These are phyloP conservation scores for Penicillium herquei DNA, from an alignment of 495 filamentous ascomycete genomes.

Conservation along the genomic window DNA sequence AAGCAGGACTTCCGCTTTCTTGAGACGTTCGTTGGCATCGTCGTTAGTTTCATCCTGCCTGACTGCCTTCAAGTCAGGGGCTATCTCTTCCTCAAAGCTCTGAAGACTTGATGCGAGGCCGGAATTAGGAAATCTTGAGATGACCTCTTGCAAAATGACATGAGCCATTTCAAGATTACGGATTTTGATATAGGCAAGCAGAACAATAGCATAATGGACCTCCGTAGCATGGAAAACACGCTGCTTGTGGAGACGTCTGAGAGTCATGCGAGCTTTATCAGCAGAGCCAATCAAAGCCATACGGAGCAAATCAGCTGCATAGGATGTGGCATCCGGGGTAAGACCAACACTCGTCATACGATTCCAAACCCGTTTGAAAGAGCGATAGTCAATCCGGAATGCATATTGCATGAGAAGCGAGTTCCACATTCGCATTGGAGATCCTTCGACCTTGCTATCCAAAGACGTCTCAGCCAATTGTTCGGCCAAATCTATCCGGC, in stretches of 20 bases:
- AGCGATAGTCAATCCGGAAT: slow-evolving; percentile 58
- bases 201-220: slow-evolving; percentile 74
- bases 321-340: slow-evolving; percentile 66
- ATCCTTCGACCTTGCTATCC: slow-evolving; percentile 38
- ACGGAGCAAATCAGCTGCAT: slow-evolving; percentile 70
- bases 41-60: neutral
- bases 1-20: neutral
- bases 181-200: slow-evolving; percentile 59
- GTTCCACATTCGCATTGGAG: slow-evolving; percentile 73
- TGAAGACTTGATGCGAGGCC: slow-evolving; percentile 46
- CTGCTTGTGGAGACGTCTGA: slow-evolving; percentile 58
- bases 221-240: slow-evolving; percentile 57
- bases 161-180: slow-evolving; percentile 53
- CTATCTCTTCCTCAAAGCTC: slow-evolving; percentile 42
- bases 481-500: slow-evolving; percentile 59
- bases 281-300: slow-evolving; percentile 59
- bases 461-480: slow-evolving; percentile 49
- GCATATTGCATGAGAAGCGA: slow-evolving; percentile 67
- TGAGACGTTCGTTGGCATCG: slow-evolving; percentile 3
- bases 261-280: slow-evolving; percentile 62
- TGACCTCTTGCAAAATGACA: slow-evolving; percentile 52
- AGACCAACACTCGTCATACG: slow-evolving; percentile 60
- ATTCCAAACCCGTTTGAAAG: slow-evolving; percentile 57
- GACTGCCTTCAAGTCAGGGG: slow-evolving; percentile 27
- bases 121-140: slow-evolving; percentile 39